Evolutionary conservation across 2,329 filamentous ascomycete genomes (phyloP).

Genomic region (Scortechinia acanthostroma): DNA sequence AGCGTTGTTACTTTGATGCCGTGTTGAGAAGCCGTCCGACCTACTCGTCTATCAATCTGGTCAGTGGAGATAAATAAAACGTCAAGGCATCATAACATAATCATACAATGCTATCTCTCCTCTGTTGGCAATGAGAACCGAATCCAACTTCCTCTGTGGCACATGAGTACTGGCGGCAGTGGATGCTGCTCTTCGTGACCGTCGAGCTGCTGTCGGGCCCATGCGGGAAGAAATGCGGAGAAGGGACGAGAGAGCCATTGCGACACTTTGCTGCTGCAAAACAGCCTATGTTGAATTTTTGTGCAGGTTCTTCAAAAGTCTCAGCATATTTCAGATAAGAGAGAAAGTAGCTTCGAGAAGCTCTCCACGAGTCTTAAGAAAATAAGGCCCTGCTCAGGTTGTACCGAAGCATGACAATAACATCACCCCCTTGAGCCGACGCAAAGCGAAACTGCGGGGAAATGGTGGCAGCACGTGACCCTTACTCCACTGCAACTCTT

Average conservation of each 20-base stretch:
- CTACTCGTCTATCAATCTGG: conserved; percentile 37
- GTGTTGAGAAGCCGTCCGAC: conserved; percentile 53
- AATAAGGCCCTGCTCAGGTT: too few species aligned
- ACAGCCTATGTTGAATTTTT: too few species aligned
- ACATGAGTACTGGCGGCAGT: background rate
- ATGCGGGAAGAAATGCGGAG: conserved; percentile 7
- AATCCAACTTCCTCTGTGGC: background rate
- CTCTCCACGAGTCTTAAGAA: too few species aligned
- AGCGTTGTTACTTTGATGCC: conserved; percentile 63
- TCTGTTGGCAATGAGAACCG: conserved; percentile 59
- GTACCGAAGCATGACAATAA: conserved; percentile 1
- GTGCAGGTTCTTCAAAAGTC: too few species aligned
- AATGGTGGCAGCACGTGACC: background rate
- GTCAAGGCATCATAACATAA: background rate
- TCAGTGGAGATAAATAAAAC: background rate
- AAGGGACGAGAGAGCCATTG: conserved; percentile 6
- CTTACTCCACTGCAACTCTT: background rate
- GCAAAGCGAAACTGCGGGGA: conserved; percentile 2
- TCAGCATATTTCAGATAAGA: too few species aligned
- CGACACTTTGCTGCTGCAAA: background rate
- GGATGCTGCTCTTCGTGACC: background rate
- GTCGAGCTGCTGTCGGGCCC: conserved; percentile 6
- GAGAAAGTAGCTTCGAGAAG: too few species aligned
- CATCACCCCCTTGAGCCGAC: background rate
- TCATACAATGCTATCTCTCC: conserved; percentile 55